Evolutionary conservation across 768 basidiomycete species (phyloP).

Genomic region (Leccinellum luteum): DNA sequence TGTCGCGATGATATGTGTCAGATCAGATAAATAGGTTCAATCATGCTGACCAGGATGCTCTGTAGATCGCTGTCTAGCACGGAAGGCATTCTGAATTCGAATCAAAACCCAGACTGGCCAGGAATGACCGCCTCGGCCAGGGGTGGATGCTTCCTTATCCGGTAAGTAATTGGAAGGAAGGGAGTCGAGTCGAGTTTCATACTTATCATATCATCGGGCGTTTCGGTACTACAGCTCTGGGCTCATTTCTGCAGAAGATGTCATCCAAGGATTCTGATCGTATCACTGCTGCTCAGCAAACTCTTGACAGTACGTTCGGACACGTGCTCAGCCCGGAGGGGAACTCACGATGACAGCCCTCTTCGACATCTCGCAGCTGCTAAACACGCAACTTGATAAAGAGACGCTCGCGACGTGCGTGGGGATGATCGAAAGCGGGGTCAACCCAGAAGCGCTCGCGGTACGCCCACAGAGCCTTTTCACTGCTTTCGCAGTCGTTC

Average conservation of each 20-base stretch:
- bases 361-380: slow-evolving; percentile 81
- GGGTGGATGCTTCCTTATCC: slow-evolving; percentile 6
- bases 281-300: slow-evolving; percentile 63
- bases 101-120: too few species aligned
- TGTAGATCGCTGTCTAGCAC: neutral
- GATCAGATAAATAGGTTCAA: neutral
- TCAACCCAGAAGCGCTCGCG: slow-evolving; percentile 89
- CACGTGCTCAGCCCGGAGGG: neutral
- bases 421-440: slow-evolving; percentile 88
- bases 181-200: neutral
- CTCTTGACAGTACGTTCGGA: slow-evolving; percentile 59
- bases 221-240: neutral
- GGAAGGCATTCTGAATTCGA: neutral
- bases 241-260: slow-evolving; percentile 18
- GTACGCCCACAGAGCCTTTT: slow-evolving; percentile 43
- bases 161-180: neutral
- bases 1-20: neutral
- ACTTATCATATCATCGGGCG: neutral
- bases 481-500: neutral
- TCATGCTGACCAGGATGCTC: neutral
- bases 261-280: slow-evolving; percentile 56
- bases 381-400: slow-evolving; percentile 86
- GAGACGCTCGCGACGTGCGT: slow-evolving; percentile 92
- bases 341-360: slow-evolving; percentile 51
- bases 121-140: neutral